phyloP scores from a whole-genome alignment of 2,329 filamentous ascomycete species.

The Cercospora citrullina region DNA sequence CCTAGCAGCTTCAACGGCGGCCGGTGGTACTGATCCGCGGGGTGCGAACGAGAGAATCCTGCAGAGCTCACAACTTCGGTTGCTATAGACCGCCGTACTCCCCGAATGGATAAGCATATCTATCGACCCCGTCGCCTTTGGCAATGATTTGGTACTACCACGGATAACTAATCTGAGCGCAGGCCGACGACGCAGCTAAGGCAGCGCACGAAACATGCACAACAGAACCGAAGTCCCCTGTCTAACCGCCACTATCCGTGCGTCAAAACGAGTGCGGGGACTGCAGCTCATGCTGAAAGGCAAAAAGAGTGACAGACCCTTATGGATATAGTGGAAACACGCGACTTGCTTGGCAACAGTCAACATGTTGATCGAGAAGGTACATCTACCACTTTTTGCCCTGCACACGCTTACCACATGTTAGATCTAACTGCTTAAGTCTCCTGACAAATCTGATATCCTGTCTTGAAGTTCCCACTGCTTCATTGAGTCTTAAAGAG shows the following conservation, averaged over 20 bases:
- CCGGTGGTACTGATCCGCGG: neutral
- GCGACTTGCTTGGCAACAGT: neutral
- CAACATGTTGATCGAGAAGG: neutral
- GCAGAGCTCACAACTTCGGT: neutral
- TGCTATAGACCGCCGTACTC: neutral
- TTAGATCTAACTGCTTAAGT: neutral
- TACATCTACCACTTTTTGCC: neutral
- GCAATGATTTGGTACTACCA: neutral
- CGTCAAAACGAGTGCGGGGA: neutral
- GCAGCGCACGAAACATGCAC: neutral
- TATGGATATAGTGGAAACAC: neutral
- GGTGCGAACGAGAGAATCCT: neutral
- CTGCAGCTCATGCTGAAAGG: neutral
- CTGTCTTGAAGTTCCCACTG: neutral
- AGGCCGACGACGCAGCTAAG: neutral
- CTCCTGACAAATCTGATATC: neutral
- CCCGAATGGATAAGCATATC: neutral
- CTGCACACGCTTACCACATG: neutral
- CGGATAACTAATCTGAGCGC: neutral
- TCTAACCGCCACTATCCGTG: neutral
- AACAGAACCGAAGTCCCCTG: neutral
- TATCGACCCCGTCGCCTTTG: neutral
- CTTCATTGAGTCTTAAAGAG: neutral
- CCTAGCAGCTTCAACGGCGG: too few relatives aligned
- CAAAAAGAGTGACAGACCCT: neutral